Evolutionary conservation across 2,329 filamentous ascomycete genomes (phyloP), one percentile per base, ranked within the genome.

Genomic region (Aureobasidium sp.): DNA sequence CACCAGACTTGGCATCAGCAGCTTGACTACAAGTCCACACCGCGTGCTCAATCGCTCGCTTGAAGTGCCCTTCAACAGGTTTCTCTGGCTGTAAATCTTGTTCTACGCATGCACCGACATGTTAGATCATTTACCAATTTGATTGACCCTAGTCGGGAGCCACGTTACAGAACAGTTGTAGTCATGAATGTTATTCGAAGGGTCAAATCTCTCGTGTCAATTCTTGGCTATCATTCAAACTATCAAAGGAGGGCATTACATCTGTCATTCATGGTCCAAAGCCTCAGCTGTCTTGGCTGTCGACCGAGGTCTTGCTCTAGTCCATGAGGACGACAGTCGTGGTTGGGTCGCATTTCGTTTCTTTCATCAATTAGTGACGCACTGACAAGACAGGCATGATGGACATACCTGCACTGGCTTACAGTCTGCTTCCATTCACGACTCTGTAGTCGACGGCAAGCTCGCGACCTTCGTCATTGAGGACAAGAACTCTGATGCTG

Each of bases 401-500:
- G 2, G 39, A 59, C 54, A 39, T 48, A 59, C 54, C 42, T 48
- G 39, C 6, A 35, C 27, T 19, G 35, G 29, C 68, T 70, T 85
- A 87, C 78, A 87, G 77, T 71, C 84, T 80, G 67, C 82, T 85
- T 69, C 84, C 84, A 81, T 99, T 94, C 75, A 97, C 89, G 74
- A 96, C 89, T 89, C 97, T 97, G 86, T 95, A 94, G 85, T 99
- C 94, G 70, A 99, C 94, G 70, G 89, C 92, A 73, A 99, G 86
- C 86, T 99, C 94, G 72, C 88, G 86, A 71, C 91, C 92, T 72
- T 88, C 83, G 78, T 99, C 94, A 77, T 86, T 91, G 79, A 99
- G 92, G 77, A 99, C 94, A 66, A 97, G 87, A 73, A 96, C 91
- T 70, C 94, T 90, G 73, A 99, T 89, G 75, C 87, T 91, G 77